These are phyloP conservation scores for Firmiana major DNA, from an alignment of 345 rosid species.

Conservation along the genomic window DNA sequence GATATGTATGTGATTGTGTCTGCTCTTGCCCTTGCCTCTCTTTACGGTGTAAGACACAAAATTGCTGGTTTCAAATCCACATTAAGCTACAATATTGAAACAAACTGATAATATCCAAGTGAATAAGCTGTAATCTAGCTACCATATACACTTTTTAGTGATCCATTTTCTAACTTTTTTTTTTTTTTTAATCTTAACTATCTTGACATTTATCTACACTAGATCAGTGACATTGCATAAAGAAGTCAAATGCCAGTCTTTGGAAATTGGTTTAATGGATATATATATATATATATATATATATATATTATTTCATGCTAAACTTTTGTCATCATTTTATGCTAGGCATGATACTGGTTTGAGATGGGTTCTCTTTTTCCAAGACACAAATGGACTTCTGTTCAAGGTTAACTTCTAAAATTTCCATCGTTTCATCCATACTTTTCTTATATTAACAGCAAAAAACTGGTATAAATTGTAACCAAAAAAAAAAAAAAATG, in stretches of 20 bases:
- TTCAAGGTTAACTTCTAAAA: slow-evolving; percentile 61
- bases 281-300: too few relatives aligned
- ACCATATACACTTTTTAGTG: not conserved
- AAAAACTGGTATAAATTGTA: not conserved
- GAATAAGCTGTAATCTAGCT: not conserved
- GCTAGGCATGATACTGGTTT: slow-evolving; percentile 69
- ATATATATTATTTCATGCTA: too few relatives aligned
- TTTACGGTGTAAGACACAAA: not conserved
- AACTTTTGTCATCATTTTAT: slow-evolving; percentile 1
- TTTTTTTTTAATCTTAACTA: not conserved
- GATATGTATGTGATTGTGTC: not conserved
- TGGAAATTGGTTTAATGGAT: not conserved
- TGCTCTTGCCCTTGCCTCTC: not conserved
- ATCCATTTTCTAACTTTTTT: not conserved
- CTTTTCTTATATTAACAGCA: slow-evolving; percentile 1
- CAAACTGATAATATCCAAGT: not conserved
- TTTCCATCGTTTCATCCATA: slow-evolving; percentile 1
- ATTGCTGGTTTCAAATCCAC: not conserved
- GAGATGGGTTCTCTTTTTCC: slow-evolving; percentile 95
- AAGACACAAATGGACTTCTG: slow-evolving; percentile 96
- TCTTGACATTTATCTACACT: not conserved
- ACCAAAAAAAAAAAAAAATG: too few relatives aligned
- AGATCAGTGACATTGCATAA: not conserved
- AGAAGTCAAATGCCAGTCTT: not conserved
- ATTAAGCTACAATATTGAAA: not conserved